A percentile compares a stretch with the other conserved stretches of the same genome.
These are phyloP conservation scores for Gymnopilus junonius DNA, from an alignment of 768 basidiomycete species.

Conservation along the genomic window DNA sequence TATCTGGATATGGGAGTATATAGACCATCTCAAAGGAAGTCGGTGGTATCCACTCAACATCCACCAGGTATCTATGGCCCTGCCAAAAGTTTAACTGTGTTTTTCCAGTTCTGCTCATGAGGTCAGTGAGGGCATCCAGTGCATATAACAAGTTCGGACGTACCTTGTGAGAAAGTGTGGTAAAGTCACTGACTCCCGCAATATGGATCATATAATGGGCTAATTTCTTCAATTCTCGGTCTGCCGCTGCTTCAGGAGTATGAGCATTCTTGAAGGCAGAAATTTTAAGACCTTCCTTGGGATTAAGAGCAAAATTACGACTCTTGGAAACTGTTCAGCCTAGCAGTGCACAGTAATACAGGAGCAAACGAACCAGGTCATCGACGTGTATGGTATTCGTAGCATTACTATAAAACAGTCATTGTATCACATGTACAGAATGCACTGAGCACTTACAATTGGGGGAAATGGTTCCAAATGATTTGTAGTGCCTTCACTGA, in stretches of 20 bases:
- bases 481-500: constrained; percentile 83
- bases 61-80: constrained; percentile 5
- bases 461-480: constrained; percentile 87
- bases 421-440: neutral
- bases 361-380: constrained; percentile 57
- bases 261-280: constrained; percentile 81
- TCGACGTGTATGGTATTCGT: constrained; percentile 88
- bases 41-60: neutral
- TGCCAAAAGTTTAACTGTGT: constrained; percentile 45
- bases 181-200: constrained; percentile 62
- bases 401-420: constrained; percentile 46
- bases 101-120: constrained; percentile 53
- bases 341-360: constrained; percentile 1
- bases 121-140: neutral
- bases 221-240: constrained; percentile 74
- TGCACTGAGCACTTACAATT: constrained; percentile 56
- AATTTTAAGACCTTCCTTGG: constrained; percentile 82
- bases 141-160: neutral
- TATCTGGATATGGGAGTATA: too few species aligned
- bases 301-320: constrained; percentile 89
- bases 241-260: constrained; percentile 61
- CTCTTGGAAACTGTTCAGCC: constrained; percentile 41
- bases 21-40: too few species aligned
- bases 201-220: constrained; percentile 69
- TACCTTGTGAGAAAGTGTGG: constrained; percentile 70